Base-by-base conservation (phyloP, 768 basidiomycete species). In the Leccinum disarticulatum region DNA sequence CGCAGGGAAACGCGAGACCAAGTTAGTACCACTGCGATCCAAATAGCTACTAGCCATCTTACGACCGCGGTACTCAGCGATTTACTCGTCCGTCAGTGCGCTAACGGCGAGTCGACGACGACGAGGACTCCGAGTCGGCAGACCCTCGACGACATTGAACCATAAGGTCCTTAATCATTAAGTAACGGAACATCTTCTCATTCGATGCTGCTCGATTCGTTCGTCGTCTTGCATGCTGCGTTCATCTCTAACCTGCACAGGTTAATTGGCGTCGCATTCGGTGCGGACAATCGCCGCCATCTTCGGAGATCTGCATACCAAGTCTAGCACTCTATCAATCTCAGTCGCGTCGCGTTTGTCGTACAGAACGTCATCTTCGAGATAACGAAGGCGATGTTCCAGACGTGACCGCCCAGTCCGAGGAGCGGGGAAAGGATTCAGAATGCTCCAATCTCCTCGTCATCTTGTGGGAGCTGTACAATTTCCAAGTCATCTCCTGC, bases 401-500 rank as follows among this genome's bases (percentile, higher is more conserved):
- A 1, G 52, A 66, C 15, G 55, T 52, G 19, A 62, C 69, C 2
- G 66, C 67, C 17, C 68, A 68, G 17, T 61, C 69, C 10, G 78
- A 79, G 22, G 77, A 74, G 2, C 72, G 77, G 6, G 91, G 93
- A 30, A 99, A 98, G 75, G 93, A 97, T n/a, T n/a, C n/a, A n/a
- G n/a, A n/a, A 70, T 87, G 87, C 64, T 86, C 90, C 11, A 98
- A 99, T 70, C 76, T 99, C 35, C 81, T 96, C 43, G 84, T 93
- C 1, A 82, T 98, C 22, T 75, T 98, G 25, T 91, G 93, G 2
- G 95, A 98, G 70, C 77, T 99, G 19, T 98, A 98, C 78, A 98
- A 98, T 70, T 95, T 98, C 70, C 91, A 94, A 75, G 92, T 98
- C 25, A 83, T 98, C 55, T 92, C 92, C 3, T 93, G 87, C 58